Base-by-base conservation (phyloP, 2,329 filamentous ascomycete genomes). In the Orbilia oligospora region DNA sequence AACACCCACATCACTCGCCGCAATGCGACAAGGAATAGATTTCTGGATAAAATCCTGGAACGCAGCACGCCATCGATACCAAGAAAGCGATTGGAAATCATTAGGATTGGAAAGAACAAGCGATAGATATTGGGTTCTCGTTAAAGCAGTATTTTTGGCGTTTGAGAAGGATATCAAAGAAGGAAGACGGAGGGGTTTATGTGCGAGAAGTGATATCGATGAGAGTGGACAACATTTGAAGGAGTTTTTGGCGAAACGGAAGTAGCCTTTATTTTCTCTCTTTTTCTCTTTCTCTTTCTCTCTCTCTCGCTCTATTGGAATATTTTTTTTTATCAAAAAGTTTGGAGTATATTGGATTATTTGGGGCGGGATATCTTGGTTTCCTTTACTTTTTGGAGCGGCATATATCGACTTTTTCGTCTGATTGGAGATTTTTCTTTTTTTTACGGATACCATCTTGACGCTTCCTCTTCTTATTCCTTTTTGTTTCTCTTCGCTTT, bases 191-290 rank as follows among this genome's bases (percentile, higher is more conserved):
- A 55, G 70, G 20, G 44, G 66, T 9, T 30, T 77, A 12, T 69
- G 67, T 4, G 8, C 44, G 1, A 51, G 68, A 20, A 67, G 67
- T 38, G 73, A 77, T 56, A 77, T 77, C 30, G 73, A 77, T 20
- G 73, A 77, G 18, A 77, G 67, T 41, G 73, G 73, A 22, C 58
- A 69, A 46, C 73, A 77, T 77, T 63, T 77, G 61, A 71, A 71
- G 73, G 73, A 77, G 73, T 77, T 77, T 55, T 77, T 77, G 73
- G 73, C 67, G 73, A 71, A 77, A 68, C 67, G 67, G 67, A 71
- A 77, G 51, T 71, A 46, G 58, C 58, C n/a, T 18, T 46, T 14
- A 48, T 6, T 18, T 58, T 41, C 36, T 33, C 22, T 56, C 48
- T 33, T 12, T 22, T 55, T 55, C 30, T 10, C 1, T n/a, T n/a